These are phyloP conservation scores for Kentomonas sorsogonicus DNA, from an alignment of 208 protist genomes.

Conservation along the genomic window DNA sequence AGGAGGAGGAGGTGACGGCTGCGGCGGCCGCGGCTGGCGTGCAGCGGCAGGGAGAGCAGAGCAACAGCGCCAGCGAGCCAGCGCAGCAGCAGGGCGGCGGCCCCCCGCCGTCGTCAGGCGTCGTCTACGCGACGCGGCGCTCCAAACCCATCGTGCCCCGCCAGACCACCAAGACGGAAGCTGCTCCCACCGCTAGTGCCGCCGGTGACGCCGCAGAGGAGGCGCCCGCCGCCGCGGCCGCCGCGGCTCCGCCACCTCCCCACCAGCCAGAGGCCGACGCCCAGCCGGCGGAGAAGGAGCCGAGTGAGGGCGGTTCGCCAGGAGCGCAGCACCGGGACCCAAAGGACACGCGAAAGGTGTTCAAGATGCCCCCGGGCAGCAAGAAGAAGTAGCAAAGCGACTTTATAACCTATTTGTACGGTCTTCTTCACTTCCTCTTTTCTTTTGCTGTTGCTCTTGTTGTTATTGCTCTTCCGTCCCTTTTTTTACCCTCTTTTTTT, in stretches of 20 bases:
- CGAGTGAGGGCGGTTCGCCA: background rate
- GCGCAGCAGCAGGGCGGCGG: too few species aligned
- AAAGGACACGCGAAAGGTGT: background rate
- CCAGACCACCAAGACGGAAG: too few species aligned
- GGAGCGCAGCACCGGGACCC: background rate
- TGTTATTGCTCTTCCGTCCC: constrained; percentile 7
- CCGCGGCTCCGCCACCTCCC: background rate
- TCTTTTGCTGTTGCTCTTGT: constrained; percentile 7
- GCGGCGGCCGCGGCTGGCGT: background rate
- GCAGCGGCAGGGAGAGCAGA: too few species aligned
- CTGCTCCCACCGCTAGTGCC: too few species aligned
- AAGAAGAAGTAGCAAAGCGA: constrained; percentile 3
- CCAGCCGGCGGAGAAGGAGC: background rate
- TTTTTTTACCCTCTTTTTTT: constrained; percentile 13
- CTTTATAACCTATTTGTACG: constrained; percentile 8
- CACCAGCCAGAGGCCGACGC: background rate
- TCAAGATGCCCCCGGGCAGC: constrained; percentile 12
- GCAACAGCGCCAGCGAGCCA: too few species aligned
- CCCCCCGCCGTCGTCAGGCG: too few species aligned
- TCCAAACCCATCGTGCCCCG: too few species aligned
- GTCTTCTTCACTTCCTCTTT: constrained; percentile 8
- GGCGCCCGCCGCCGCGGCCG: background rate
- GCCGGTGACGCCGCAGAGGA: too few species aligned
- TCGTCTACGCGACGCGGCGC: too few species aligned
- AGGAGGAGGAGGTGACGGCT: background rate